Conservation (phyloP, 305 asterid genomes). For the Stenogyne calaminthoides region DNA sequence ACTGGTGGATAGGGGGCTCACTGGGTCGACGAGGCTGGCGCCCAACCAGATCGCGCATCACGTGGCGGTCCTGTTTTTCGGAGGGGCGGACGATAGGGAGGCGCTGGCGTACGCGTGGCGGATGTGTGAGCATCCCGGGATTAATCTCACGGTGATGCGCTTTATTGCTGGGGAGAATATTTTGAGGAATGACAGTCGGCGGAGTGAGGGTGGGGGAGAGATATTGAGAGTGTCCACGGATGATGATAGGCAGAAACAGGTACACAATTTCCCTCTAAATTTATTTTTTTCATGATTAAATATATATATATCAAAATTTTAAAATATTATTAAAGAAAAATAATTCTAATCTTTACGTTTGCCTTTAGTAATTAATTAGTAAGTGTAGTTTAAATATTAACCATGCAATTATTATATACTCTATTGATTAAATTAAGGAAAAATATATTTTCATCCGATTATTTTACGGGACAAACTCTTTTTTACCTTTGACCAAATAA, state of each 20-base stretch:
- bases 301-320: no score
- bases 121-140: slow-evolving; percentile 70
- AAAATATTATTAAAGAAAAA: no score
- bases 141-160: slow-evolving; percentile 58
- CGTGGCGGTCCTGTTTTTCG: slow-evolving; percentile 65
- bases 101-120: slow-evolving; percentile 77
- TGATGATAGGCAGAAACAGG: slow-evolving; percentile 48
- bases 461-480: no score
- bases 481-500: no score
- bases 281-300: no score
- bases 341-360: no score
- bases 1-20: slow-evolving; percentile 79
- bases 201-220: slow-evolving; percentile 24
- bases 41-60: slow-evolving; percentile 57
- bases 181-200: neutral
- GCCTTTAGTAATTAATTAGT: no score
- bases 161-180: slow-evolving; percentile 51
- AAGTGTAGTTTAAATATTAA: no score
- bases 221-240: slow-evolving; percentile 41
- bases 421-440: no score
- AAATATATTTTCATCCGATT: no score
- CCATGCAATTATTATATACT: no score
- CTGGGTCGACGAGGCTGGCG: slow-evolving; percentile 59
- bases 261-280: no score
- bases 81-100: slow-evolving; percentile 86